phyloP scores from a whole-genome alignment of 2,329 filamentous ascomycete genomes.

The Xylaria arbuscula region DNA sequence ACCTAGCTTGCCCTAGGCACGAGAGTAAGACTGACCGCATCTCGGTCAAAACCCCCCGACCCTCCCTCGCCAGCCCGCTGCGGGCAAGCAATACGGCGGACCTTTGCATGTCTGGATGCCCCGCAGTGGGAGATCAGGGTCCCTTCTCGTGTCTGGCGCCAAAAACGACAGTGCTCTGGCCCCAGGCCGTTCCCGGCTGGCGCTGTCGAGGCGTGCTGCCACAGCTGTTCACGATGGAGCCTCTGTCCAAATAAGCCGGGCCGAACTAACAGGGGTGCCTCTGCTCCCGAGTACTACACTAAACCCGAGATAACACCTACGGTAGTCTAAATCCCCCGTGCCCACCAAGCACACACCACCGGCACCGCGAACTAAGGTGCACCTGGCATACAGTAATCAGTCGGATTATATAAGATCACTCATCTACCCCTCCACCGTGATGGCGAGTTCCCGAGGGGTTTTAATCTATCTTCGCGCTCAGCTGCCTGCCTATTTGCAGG shows the following conservation, averaged over 20 bases:
- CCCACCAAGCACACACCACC: constrained; percentile 9
- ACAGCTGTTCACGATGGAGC: not conserved
- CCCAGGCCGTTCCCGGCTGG: not conserved
- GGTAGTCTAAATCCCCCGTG: not conserved
- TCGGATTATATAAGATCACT: constrained; percentile 36
- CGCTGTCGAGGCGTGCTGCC: not conserved
- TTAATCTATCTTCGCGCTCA: constrained; percentile 3
- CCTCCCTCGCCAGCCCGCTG: constrained; percentile 26
- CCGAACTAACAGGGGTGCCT: constrained; percentile 32
- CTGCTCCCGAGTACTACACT: not conserved
- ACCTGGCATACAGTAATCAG: constrained; percentile 36
- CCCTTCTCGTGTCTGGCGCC: not conserved
- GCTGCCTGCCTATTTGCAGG: not conserved
- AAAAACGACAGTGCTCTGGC: not conserved
- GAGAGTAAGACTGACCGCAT: constrained; percentile 37
- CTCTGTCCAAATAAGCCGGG: constrained; percentile 36
- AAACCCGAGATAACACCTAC: constrained; percentile 22
- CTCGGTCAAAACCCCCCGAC: constrained; percentile 39
- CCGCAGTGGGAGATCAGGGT: constrained; percentile 15
- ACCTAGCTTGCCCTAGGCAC: constrained; percentile 26
- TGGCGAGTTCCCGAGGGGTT: not conserved
- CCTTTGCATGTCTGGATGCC: constrained; percentile 10
- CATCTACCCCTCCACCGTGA: constrained; percentile 25
- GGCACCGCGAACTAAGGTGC: not conserved
- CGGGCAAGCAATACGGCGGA: constrained; percentile 6